These are phyloP conservation scores for Podaxis carcinomalis DNA, from an alignment of 768 basidiomycete species.

Conservation along the genomic window DNA sequence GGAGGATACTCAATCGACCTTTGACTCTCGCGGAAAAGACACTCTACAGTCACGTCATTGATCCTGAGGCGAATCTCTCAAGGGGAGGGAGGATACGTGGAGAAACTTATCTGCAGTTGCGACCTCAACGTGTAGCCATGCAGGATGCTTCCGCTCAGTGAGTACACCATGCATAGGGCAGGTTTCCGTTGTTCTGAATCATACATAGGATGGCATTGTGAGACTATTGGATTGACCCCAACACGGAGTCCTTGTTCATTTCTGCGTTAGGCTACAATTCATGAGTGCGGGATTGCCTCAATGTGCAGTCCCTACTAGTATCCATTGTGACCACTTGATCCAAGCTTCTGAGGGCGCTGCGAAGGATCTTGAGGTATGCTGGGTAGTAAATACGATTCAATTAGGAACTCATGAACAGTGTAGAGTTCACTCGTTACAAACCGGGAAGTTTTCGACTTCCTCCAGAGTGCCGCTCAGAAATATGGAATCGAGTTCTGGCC, in stretches of 20 bases:
- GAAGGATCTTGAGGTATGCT: conserved; percentile 70
- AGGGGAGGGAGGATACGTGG: conserved; percentile 72
- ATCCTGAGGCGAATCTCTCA: conserved; percentile 70
- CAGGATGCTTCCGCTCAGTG: conserved; percentile 92
- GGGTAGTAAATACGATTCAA: background rate
- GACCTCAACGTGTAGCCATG: conserved; percentile 94
- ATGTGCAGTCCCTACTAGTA: conserved; percentile 85
- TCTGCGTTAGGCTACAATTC: conserved; percentile 72
- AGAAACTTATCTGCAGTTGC: conserved; percentile 84
- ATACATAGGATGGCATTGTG: conserved; percentile 74
- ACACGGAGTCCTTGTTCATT: background rate
- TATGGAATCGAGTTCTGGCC: conserved; percentile 98
- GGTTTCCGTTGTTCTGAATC: conserved; percentile 12
- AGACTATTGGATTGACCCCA: conserved; percentile 20
- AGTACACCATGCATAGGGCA: conserved; percentile 25
- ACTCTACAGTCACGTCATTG: conserved; percentile 84
- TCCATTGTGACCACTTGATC: conserved; percentile 98
- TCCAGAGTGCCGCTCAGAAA: conserved; percentile 86
- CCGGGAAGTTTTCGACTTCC: conserved; percentile 96
- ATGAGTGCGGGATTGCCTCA: conserved; percentile 90
- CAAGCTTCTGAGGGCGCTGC: conserved; percentile 89
- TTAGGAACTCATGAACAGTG: background rate
- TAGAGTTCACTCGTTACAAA: conserved; percentile 85
- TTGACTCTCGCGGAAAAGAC: conserved; percentile 98
- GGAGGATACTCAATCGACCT: conserved; percentile 68